Percentiles rank a stretch among this genome's conserved stretches.
Conservation (phyloP, 768 basidiomycete genomes). For the Boletus rufocinnamomeus region DNA sequence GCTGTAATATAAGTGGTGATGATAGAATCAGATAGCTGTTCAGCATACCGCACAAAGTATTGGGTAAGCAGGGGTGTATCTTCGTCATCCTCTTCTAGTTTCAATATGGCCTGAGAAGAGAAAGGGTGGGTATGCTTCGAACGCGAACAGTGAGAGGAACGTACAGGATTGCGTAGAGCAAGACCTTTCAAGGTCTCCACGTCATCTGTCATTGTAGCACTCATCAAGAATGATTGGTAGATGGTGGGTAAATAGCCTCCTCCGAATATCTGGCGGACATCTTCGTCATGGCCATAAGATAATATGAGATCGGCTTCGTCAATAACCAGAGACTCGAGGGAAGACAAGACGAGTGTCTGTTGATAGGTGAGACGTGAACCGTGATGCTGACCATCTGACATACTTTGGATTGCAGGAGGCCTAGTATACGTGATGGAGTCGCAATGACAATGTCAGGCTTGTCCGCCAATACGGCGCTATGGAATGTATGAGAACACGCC, state of each 20-base stretch:
- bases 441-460: conserved; percentile 78
- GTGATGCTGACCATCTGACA: conserved; percentile 8
- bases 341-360: conserved; percentile 63
- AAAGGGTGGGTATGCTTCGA: not conserved
- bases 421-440: conserved; percentile 72
- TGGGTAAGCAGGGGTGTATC: conserved; percentile 80
- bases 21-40: not conserved
- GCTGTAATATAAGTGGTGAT: conserved; percentile 1
- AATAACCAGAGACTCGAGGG: conserved; percentile 85
- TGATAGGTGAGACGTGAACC: conserved; percentile 3
- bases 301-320: conserved; percentile 98
- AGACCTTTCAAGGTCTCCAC: conserved; percentile 90
- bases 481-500: conserved; percentile 1
- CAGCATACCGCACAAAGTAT: conserved; percentile 71
- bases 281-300: conserved; percentile 95
- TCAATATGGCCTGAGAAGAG: conserved; percentile 70
- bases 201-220: conserved; percentile 96
- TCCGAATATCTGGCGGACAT: conserved; percentile 70
- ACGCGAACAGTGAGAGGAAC: conserved; percentile 28
- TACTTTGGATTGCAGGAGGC: conserved; percentile 71
- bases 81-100: conserved; percentile 85
- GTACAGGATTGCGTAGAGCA: conserved; percentile 81
- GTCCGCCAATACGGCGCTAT: conserved; percentile 60
- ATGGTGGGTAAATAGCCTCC: conserved; percentile 76
- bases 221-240: conserved; percentile 94